Evolutionary conservation across 129 eudicot species (phyloP).

Genomic region (Erigeron canadensis): DNA sequence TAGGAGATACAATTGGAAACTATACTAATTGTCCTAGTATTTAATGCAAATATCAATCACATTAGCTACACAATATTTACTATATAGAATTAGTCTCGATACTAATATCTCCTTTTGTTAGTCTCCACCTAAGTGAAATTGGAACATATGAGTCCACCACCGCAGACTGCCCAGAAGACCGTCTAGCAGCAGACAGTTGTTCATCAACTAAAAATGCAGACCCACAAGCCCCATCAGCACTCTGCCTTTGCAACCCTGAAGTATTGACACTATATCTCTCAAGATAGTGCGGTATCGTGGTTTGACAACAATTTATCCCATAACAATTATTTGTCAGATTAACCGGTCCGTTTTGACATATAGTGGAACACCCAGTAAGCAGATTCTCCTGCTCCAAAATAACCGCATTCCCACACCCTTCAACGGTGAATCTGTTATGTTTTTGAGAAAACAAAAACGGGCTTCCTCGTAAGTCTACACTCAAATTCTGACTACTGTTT

Average conservation of each 20-base stretch:
- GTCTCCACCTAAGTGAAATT: neutral
- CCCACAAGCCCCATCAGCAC: neutral
- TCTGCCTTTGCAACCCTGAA: neutral
- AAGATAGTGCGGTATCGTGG: neutral
- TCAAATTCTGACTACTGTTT: slow-evolving; percentile 3
- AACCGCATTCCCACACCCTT: neutral
- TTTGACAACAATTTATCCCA: slow-evolving; percentile 2
- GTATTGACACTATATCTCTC: neutral
- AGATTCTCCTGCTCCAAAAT: neutral
- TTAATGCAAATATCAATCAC: no score
- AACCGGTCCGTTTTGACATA: neutral
- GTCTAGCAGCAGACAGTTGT: neutral
- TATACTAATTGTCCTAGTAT: no score
- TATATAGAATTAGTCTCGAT: no score
- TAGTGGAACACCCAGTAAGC: slow-evolving; percentile 2
- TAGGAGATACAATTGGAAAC: no score
- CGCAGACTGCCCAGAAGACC: neutral
- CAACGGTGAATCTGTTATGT: neutral
- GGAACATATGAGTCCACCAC: neutral
- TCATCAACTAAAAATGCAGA: neutral
- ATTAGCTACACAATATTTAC: no score
- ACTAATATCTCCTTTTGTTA: neutral
- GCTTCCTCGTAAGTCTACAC: neutral
- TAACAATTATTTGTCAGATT: neutral
- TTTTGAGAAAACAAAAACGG: neutral